Evolutionary conservation across 768 basidiomycete genomes (phyloP).

Genomic region (Amanita brunnescens): DNA sequence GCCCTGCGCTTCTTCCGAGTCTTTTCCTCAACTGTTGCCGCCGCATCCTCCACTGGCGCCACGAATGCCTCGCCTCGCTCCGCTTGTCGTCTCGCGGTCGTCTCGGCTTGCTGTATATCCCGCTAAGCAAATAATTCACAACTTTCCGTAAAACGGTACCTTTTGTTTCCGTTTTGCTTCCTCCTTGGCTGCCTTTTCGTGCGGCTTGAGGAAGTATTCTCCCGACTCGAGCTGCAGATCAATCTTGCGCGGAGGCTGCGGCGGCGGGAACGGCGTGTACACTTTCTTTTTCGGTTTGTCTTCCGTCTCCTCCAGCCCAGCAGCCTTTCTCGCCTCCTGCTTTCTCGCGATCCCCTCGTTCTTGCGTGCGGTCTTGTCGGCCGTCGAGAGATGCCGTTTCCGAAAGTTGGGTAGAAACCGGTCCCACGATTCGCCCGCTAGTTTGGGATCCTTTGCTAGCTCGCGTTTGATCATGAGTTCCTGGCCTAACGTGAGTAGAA

Average conservation of each 20-base stretch:
- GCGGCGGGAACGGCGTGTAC: constrained; percentile 98
- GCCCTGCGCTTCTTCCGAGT: constrained; percentile 43
- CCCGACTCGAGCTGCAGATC: constrained; percentile 94
- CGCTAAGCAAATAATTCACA: neutral
- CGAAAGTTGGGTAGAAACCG: constrained; percentile 96
- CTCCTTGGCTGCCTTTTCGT: constrained; percentile 77
- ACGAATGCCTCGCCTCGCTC: constrained; percentile 84
- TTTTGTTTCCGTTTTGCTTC: constrained; percentile 67
- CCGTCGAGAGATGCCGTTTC: constrained; percentile 84
- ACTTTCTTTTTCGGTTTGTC: constrained; percentile 66
- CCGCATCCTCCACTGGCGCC: constrained; percentile 74
- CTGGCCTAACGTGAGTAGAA: constrained; percentile 27
- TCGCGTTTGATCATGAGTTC: constrained; percentile 98
- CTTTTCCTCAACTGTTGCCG: constrained; percentile 72
- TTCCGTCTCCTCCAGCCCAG: constrained; percentile 48
- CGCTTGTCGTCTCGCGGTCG: constrained; percentile 57
- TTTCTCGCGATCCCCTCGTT: constrained; percentile 60
- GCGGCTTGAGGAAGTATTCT: constrained; percentile 94
- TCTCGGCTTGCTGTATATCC: constrained; percentile 62
- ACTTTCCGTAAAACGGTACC: constrained; percentile 27
- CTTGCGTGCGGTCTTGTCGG: constrained; percentile 89
- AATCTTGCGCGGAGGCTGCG: constrained; percentile 89
- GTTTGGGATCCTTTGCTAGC: constrained; percentile 94
- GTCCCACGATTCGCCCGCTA: constrained; percentile 93
- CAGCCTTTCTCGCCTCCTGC: constrained; percentile 54